Base-by-base conservation (phyloP, 371 early-diverging fungal species). In the Lichtheimia hyalospora region DNA sequence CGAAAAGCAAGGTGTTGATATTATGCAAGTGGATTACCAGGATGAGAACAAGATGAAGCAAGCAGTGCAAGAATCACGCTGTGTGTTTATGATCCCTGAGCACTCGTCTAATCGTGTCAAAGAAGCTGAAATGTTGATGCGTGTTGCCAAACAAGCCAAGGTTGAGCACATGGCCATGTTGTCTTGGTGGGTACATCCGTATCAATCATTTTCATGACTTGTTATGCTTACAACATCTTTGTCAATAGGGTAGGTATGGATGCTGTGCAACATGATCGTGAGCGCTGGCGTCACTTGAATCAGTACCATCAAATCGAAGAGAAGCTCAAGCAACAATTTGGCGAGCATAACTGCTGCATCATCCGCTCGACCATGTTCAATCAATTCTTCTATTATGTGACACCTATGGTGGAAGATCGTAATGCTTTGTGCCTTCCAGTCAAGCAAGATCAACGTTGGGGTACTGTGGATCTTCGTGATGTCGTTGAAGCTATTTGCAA, bases 161-260 rank as follows among this genome's bases (percentile, higher is more conserved):
- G 68, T 74, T 23, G 64, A 74, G 14, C 61, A 68, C 40, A 13
- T 78, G 27, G 57, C 56, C 16, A 51, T 78, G 64, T 23, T 70
- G 27, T 78, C 78, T 8, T 24, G 61, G 77, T 77, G 69, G 61
- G 70, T 39, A 20, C 14, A 16, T 59, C 34, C 13, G 27, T 41
- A 6, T 34, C 23, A 3, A 21, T 46, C 46, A 3, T 16, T 52
- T 14, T 50, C 39, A 49, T 46, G 25, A 3, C 24, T 41, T 50
- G 49, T 54, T 54, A n/a, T 27, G 53, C 25, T 3, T 57, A 28
- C 57, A 21, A n/a, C 13, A 51, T 25, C n/a, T 16, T 14, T n/a
- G n/a, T n/a, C n/a, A 28, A n/a, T 65, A 75, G 73, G 13, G 54
- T 73, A 60, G 73, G 70, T 53, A 65, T 68, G 50, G 70, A 76